Evolutionary conservation across 2,329 filamentous ascomycete genomes (phyloP).

Genomic region (Penicillium psychrosexuale): DNA sequence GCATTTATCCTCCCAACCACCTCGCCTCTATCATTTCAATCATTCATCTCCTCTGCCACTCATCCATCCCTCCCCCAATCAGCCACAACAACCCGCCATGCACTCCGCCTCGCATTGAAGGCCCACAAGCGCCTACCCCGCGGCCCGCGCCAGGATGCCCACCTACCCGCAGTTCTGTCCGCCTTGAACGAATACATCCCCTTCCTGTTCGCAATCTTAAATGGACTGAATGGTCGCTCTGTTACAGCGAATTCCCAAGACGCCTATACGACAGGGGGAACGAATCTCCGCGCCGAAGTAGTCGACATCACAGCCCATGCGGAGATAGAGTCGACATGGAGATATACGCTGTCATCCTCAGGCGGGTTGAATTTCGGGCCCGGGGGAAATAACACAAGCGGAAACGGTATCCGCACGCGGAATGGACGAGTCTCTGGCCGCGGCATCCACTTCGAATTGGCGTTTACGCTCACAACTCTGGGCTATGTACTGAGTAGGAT

Average conservation of each 20-base stretch:
- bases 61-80: conserved; percentile 85
- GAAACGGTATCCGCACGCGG: conserved; percentile 43
- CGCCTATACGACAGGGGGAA: not conserved
- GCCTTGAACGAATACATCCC: conserved; percentile 76
- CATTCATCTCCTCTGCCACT: conserved; percentile 71
- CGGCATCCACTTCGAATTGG: conserved; percentile 78
- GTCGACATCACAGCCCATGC: conserved; percentile 66
- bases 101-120: conserved; percentile 80
- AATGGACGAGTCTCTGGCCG: conserved; percentile 67
- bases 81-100: conserved; percentile 77
- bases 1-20: conserved; percentile 87
- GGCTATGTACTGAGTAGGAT: conserved; percentile 70
- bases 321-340: conserved; percentile 72
- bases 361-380: conserved; percentile 8
- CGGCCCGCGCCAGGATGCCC: conserved; percentile 61
- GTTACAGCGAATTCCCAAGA: not conserved
- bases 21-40: conserved; percentile 77
- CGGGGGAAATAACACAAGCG: not conserved
- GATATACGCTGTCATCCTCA: conserved; percentile 69
- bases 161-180: conserved; percentile 67
- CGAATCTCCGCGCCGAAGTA: conserved; percentile 49
- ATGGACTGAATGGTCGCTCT: conserved; percentile 56
- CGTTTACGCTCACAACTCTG: conserved; percentile 73
- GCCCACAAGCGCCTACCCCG: conserved; percentile 81
- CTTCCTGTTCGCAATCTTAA: conserved; percentile 74